Evolutionary conservation across 768 basidiomycete genomes (phyloP).

Genomic region (Pulveroboletus sp.): DNA sequence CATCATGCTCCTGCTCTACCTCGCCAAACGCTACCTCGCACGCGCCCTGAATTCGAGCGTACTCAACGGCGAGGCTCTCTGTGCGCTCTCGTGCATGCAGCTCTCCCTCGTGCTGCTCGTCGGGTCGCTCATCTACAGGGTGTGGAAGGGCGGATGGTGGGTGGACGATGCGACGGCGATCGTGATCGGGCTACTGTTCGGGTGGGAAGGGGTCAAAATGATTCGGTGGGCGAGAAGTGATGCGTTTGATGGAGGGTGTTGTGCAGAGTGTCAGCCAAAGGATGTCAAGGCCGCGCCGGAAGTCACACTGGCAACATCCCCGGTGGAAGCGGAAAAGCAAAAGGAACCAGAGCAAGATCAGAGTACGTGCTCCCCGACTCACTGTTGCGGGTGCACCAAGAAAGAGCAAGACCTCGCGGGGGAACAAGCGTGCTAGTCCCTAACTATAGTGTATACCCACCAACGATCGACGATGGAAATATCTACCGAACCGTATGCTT

Average conservation of each 20-base stretch:
- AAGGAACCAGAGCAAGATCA: neutral
- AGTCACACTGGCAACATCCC: neutral
- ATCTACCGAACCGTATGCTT: neutral
- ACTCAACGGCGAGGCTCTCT: conserved; percentile 44
- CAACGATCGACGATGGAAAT: neutral
- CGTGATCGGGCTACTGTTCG: conserved; percentile 39
- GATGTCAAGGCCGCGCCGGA: neutral
- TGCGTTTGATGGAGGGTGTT: conserved; percentile 39
- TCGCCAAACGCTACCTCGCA: conserved; percentile 47
- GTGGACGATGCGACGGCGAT: conserved; percentile 44
- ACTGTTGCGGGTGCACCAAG: conserved; percentile 3
- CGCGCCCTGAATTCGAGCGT: conserved; percentile 41
- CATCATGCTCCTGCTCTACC: conserved; percentile 41
- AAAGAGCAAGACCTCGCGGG: neutral
- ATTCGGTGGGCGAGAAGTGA: conserved; percentile 34
- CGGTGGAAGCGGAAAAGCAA: neutral
- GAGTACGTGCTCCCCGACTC: neutral
- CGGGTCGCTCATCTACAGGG: conserved; percentile 37
- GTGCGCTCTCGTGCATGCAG: conserved; percentile 43
- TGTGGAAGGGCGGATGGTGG: conserved; percentile 49
- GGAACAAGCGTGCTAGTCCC: neutral
- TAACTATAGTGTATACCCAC: neutral
- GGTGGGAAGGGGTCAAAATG: conserved; percentile 45
- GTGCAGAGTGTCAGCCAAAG: conserved; percentile 10
- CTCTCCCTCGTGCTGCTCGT: conserved; percentile 42